Evolutionary conservation across 2,329 filamentous ascomycete species (phyloP).

Genomic region (Nigrospora osmanthi): DNA sequence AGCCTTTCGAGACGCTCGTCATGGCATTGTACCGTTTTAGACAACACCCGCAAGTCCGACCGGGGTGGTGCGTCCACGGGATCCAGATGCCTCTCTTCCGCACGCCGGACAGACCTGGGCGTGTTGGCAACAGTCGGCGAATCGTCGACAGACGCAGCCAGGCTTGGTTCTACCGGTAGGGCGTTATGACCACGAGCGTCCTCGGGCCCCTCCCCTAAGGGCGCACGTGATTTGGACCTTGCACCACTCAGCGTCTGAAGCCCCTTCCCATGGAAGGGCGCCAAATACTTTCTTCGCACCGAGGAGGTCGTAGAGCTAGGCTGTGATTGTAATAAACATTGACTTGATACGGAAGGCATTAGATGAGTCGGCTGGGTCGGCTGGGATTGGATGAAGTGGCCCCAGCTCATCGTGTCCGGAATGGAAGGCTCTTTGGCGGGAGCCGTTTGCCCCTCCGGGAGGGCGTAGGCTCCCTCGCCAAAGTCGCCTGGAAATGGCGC

Average conservation of each 20-base stretch:
- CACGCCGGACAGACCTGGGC: constrained; percentile 17
- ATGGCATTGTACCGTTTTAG: constrained; percentile 49
- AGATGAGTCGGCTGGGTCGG: constrained; percentile 17
- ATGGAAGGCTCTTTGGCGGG: constrained; percentile 32
- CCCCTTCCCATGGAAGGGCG: constrained; percentile 48
- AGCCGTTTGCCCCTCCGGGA: constrained; percentile 15
- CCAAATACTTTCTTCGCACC: constrained; percentile 39
- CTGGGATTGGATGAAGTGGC: constrained; percentile 31
- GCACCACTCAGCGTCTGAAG: constrained; percentile 43
- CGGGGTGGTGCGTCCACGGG: constrained; percentile 16
- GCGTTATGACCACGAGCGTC: constrained; percentile 10
- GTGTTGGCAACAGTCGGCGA: constrained; percentile 21
- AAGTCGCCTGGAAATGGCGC: constrained; percentile 26
- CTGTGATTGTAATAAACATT: constrained; percentile 44
- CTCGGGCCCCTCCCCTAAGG: constrained; percentile 21
- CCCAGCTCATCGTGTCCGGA: constrained; percentile 50
- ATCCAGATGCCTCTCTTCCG: constrained; percentile 12
- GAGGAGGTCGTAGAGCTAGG: constrained; percentile 45
- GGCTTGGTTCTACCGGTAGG: constrained; percentile 9
- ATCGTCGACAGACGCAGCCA: constrained; percentile 16
- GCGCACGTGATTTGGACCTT: constrained; percentile 20
- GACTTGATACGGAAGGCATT: constrained; percentile 39
- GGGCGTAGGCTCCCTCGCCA: constrained; percentile 15
- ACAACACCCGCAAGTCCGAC: constrained; percentile 35
- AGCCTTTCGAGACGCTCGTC: constrained; percentile 59